phyloP scores from a whole-genome alignment of 139 green algal genomes.

The Deuterostichococcus epilithicus region DNA sequence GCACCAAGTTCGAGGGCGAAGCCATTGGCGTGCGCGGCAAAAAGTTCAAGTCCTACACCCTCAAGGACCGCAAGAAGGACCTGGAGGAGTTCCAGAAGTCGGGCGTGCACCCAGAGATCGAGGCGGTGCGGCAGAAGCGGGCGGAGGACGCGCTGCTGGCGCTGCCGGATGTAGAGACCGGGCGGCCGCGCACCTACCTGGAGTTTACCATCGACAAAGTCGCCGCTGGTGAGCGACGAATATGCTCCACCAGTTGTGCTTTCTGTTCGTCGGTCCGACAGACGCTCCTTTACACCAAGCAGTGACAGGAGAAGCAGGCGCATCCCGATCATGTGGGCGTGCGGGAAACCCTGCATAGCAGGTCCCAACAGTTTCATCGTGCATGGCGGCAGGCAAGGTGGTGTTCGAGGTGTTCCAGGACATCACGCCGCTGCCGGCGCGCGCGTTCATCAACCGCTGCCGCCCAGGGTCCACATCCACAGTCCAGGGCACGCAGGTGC shows the following conservation, averaged over 20 bases:
- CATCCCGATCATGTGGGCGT: too few species aligned
- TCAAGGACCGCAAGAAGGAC: background rate
- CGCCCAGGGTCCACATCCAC: background rate
- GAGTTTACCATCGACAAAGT: background rate
- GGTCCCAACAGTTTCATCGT: too few species aligned
- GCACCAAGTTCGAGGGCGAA: background rate
- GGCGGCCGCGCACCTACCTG: background rate
- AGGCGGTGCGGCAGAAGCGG: background rate
- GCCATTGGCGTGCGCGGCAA: background rate
- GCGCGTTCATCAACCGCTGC: background rate
- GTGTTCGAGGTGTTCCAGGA: constrained; percentile 2
- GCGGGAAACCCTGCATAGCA: too few species aligned
- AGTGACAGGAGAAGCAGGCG: too few species aligned
- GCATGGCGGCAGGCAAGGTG: background rate
- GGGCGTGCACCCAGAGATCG: background rate
- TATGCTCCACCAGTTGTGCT: too few species aligned
- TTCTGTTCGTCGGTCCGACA: too few species aligned
- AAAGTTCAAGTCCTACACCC: background rate
- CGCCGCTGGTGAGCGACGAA: background rate
- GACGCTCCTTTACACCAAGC: too few species aligned
- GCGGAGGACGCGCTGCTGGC: background rate
- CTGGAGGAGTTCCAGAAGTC: background rate
- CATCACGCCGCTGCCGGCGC: background rate
- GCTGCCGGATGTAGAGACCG: background rate
- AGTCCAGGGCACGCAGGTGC: background rate